Percentiles rank a stretch among this genome's conserved stretches.
Conservation (phyloP, 345 rosid genomes). For the Adansonia digitata region DNA sequence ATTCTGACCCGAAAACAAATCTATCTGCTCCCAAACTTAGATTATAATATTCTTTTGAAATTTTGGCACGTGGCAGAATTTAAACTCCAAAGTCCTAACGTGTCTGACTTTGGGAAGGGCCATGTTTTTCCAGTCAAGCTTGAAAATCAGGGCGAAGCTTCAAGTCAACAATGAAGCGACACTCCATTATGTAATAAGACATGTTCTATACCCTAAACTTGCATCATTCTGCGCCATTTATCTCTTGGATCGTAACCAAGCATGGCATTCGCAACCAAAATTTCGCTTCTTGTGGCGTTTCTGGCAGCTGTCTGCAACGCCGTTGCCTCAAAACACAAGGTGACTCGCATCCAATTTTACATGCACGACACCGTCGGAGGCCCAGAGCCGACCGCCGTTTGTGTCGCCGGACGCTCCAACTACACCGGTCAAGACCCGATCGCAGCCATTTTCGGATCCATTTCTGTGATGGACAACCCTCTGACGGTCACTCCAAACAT, state of each 20-base stretch:
- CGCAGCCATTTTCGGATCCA: conserved; percentile 21
- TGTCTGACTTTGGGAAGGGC: neutral
- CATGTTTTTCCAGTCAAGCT: neutral
- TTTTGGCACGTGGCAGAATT: neutral
- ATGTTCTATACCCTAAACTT: neutral
- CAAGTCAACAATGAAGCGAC: neutral
- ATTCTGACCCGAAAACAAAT: too few relatives aligned
- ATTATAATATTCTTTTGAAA: neutral
- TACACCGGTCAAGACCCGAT: conserved; percentile 26
- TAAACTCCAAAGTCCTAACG: neutral
- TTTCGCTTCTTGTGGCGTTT: conserved; percentile 17
- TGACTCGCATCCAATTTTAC: conserved; percentile 34
- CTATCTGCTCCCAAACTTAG: neutral
- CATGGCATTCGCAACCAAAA: conserved; percentile 21
- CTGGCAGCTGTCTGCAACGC: neutral
- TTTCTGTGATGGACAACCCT: conserved; percentile 30
- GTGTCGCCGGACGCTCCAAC: conserved; percentile 25
- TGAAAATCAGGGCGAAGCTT: neutral
- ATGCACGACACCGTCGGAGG: conserved; percentile 38
- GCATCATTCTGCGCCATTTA: neutral
- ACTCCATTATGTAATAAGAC: neutral
- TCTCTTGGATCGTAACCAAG: neutral
- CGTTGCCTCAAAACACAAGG: conserved; percentile 15
- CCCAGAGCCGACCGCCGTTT: conserved; percentile 22
- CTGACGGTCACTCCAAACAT: conserved; percentile 25